These are phyloP conservation scores for Barbarea vulgaris DNA, from an alignment of 345 rosid genomes.

Conservation along the genomic window DNA sequence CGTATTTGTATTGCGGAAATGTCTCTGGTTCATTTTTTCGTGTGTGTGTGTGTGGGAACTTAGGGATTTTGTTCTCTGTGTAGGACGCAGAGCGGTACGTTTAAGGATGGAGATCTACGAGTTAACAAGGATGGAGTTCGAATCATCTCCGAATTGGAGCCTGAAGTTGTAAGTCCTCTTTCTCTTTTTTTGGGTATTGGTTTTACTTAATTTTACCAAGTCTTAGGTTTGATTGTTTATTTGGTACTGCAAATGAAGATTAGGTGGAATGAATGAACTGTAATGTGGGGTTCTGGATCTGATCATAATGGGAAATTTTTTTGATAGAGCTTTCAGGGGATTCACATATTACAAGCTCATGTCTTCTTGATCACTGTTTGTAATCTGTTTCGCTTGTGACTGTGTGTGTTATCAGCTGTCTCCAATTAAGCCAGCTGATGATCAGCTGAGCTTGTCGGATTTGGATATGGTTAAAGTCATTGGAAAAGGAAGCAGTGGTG, in stretches of 20 bases:
- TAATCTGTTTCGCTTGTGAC: background rate
- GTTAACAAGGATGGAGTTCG: conserved; percentile 93
- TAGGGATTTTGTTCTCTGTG: background rate
- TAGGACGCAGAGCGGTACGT: conserved; percentile 90
- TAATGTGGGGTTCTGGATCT: conserved; percentile 25
- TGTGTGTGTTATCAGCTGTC: conserved; percentile 54
- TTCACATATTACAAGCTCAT: background rate
- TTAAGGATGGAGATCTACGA: conserved; percentile 90
- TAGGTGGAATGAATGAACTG: background rate
- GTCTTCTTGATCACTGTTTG: background rate
- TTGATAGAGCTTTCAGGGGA: background rate
- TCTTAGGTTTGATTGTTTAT: background rate
- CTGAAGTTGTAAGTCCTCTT: conserved; percentile 56
- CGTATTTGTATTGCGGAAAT: conserved; percentile 15
- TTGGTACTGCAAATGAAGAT: background rate
- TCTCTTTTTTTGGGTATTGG: too few species aligned
- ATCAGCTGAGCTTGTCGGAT: conserved; percentile 76
- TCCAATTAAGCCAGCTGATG: conserved; percentile 68
- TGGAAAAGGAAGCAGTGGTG: conserved; percentile 95
- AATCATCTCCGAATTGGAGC: conserved; percentile 55
- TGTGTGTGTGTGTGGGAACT: background rate
- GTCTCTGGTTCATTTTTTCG: conserved; percentile 2
- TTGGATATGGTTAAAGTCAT: conserved; percentile 75
- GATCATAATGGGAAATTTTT: background rate
- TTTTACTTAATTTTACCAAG: background rate